Conservation (phyloP, 2,329 filamentous ascomycete genomes). For the Phyllosticta citribraziliensis region DNA sequence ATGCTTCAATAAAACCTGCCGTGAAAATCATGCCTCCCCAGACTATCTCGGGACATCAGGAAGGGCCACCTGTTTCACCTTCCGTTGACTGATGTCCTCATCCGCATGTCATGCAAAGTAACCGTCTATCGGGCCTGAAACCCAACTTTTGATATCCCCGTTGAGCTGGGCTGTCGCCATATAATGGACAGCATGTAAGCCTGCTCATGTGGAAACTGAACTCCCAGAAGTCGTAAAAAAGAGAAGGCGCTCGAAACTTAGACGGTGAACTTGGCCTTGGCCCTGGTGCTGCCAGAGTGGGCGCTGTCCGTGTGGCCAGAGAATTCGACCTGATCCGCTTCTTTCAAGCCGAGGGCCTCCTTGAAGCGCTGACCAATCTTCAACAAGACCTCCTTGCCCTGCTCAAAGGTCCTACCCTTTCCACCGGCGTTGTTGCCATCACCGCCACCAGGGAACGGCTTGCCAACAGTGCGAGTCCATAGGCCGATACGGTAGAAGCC, state of each 20-base stretch:
- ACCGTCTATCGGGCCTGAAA: conserved; percentile 3
- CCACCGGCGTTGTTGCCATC: conserved; percentile 63
- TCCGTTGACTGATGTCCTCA: conserved; percentile 6
- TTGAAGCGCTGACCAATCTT: conserved; percentile 88
- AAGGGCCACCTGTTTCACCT: conserved; percentile 14
- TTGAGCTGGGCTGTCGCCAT: neutral
- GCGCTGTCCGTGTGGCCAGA: conserved; percentile 93
- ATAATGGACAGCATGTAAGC: neutral
- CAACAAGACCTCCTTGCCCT: conserved; percentile 76
- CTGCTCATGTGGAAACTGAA: neutral
- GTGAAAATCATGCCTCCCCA: conserved; percentile 9
- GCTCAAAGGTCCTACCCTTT: conserved; percentile 68
- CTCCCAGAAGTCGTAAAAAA: neutral
- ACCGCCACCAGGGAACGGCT: conserved; percentile 66
- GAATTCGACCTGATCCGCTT: conserved; percentile 78
- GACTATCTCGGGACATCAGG: conserved; percentile 4
- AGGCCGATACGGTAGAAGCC: conserved; percentile 95
- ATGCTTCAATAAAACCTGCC: conserved; percentile 8
- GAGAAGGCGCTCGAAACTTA: conserved; percentile 35
- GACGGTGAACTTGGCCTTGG: conserved; percentile 86
- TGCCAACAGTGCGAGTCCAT: conserved; percentile 92
- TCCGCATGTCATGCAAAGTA: conserved; percentile 2
- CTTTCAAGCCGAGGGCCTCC: conserved; percentile 71
- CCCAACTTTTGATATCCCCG: conserved; percentile 1
- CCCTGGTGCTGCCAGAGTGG: conserved; percentile 84